Evolutionary conservation across 202 grass and related monocot species (phyloP).

Genomic region (Miscanthus sacchariflorus): DNA sequence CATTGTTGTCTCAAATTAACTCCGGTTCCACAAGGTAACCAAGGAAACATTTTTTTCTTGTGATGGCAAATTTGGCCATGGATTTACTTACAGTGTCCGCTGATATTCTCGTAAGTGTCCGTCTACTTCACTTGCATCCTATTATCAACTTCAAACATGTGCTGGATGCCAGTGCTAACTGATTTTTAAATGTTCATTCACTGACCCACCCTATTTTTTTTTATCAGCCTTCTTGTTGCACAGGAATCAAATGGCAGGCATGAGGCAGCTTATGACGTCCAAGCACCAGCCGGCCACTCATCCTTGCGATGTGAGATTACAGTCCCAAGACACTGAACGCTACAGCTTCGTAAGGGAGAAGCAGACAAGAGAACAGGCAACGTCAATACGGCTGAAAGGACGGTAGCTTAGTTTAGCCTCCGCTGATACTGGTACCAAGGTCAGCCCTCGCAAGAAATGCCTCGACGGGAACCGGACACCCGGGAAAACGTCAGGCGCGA

Average conservation of each 20-base stretch:
- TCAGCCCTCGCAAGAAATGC: constrained; percentile 58
- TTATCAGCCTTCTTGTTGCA: not conserved
- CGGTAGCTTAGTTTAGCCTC: constrained; percentile 4
- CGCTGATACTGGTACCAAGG: constrained; percentile 44
- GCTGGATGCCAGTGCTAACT: not conserved
- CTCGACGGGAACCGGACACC: constrained; percentile 57
- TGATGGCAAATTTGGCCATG: constrained; percentile 13
- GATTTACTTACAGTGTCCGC: not conserved
- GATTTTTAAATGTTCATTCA: constrained; percentile 4
- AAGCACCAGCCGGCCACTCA: constrained; percentile 24
- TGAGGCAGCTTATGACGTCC: constrained; percentile 49
- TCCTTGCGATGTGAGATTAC: constrained; percentile 17
- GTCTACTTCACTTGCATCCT: not conserved
- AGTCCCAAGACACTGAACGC: constrained; percentile 43
- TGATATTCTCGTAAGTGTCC: not conserved
- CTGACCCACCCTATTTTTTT: not conserved
- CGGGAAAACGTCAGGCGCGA: constrained; percentile 43
- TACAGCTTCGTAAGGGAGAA: not conserved
- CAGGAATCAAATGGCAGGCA: constrained; percentile 41
- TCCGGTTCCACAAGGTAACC: not conserved
- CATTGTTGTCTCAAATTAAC: not conserved
- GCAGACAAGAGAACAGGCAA: constrained; percentile 43
- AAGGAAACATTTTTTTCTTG: not conserved
- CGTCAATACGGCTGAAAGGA: constrained; percentile 29
- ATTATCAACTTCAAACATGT: constrained; percentile 6